Conservation (phyloP, 371 early-diverging fungal genomes). For the Quaeritorhiza haematococci region DNA sequence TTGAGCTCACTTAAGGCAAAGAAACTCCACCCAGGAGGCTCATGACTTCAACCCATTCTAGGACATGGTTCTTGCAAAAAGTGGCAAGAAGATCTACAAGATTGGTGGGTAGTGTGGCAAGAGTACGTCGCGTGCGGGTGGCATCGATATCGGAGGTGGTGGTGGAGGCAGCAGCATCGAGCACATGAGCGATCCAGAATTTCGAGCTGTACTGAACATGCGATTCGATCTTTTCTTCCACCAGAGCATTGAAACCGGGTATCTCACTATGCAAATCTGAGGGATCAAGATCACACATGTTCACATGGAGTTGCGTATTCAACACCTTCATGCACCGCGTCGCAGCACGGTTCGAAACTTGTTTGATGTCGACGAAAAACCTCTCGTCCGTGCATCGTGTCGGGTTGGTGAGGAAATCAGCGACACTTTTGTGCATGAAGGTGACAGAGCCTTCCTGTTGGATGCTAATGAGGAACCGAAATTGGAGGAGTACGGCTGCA, state of each 20-base stretch:
- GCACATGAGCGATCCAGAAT: no score
- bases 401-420: background rate
- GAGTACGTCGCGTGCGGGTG: no score
- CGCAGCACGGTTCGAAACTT: background rate
- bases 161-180: no score
- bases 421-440: background rate
- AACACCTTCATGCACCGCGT: background rate
- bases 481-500: background rate
- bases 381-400: background rate
- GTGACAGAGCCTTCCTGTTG: background rate
- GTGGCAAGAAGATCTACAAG: no score
- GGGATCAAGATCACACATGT: background rate
- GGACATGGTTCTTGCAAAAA: no score
- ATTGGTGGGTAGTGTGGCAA: no score
- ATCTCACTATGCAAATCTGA: no score
- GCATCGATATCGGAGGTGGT: no score
- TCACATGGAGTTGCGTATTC: background rate
- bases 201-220: background rate
- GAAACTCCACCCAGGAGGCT: no score
- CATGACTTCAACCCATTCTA: no score
- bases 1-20: background rate
- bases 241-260: background rate
- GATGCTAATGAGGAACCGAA: background rate
- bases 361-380: background rate
- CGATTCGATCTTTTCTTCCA: background rate